A percentile compares a stretch with the other conserved stretches of the same genome.
These are phyloP conservation scores for Inga oerstediana DNA, from an alignment of 306 rosid genomes.

Conservation along the genomic window DNA sequence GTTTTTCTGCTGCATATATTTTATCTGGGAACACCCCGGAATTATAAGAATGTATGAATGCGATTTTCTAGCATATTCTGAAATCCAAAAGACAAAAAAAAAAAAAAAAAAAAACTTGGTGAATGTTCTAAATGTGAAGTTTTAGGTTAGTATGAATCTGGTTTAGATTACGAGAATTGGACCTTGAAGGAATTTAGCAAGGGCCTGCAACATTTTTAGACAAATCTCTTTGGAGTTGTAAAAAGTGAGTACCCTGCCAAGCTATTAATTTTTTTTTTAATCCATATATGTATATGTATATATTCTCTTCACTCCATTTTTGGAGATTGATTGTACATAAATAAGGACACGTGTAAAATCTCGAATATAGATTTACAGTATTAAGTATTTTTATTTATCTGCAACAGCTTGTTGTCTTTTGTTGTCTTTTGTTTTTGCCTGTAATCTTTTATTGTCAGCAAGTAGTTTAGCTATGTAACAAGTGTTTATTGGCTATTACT, in stretches of 20 bases:
- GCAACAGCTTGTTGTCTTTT: background rate
- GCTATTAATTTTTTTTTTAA: background rate
- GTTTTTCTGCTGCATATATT: constrained; percentile 3
- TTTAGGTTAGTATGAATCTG: background rate
- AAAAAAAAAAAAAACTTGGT: background rate
- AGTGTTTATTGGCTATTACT: background rate
- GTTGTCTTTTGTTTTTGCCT: background rate
- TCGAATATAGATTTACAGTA: background rate
- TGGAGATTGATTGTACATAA: background rate
- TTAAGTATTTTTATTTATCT: background rate
- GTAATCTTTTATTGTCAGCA: background rate
- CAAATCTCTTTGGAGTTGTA: background rate
- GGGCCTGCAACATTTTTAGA: background rate
- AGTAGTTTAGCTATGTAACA: background rate
- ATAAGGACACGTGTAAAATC: background rate
- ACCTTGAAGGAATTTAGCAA: background rate
- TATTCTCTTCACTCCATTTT: background rate
- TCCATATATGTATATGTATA: background rate
- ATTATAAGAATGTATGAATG: background rate
- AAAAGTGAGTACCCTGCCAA: background rate
- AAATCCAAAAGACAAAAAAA: background rate
- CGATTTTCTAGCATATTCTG: background rate
- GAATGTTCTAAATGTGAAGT: background rate
- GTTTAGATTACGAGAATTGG: background rate
- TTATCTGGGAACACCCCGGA: background rate